Evolutionary conservation across 1,284 basidiomycete species (phyloP).

Genomic region (Fistulinella cinereoalba): DNA sequence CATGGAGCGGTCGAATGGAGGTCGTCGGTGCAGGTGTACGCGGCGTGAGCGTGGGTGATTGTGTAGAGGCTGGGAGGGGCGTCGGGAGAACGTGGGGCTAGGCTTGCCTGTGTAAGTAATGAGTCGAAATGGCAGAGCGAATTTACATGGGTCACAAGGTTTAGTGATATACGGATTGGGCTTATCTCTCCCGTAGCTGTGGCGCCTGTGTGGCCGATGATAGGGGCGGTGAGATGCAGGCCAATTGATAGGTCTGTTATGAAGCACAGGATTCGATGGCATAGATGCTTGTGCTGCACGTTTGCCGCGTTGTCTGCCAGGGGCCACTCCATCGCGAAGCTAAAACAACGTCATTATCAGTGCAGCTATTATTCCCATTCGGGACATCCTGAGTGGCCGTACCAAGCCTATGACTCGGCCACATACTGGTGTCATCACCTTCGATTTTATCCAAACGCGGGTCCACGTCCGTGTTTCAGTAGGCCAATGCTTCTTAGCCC

Average conservation of each 20-base stretch:
- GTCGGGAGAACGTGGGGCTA: constrained; percentile 46
- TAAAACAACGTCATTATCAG: constrained; percentile 20
- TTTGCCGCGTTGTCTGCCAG: constrained; percentile 28
- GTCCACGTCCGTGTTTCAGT: neutral
- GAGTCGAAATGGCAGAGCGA: constrained; percentile 1
- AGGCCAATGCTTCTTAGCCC: neutral
- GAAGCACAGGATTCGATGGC: constrained; percentile 20
- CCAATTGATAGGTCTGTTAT: constrained; percentile 7
- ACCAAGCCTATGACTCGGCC: constrained; percentile 2
- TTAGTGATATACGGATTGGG: constrained; percentile 10
- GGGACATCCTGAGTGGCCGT: neutral
- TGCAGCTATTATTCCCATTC: constrained; percentile 2
- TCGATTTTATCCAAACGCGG: neutral
- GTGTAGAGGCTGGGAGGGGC: constrained; percentile 69
- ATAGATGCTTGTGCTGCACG: constrained; percentile 17
- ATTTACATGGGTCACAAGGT: constrained; percentile 15
- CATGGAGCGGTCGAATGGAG: constrained; percentile 62
- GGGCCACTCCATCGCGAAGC: constrained; percentile 16
- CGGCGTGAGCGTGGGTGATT: constrained; percentile 90
- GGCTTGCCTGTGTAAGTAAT: constrained; percentile 20
- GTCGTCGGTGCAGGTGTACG: constrained; percentile 85
- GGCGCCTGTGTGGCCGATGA: constrained; percentile 11
- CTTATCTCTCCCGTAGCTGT: constrained; percentile 6
- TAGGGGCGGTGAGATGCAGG: constrained; percentile 8
- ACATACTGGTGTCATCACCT: neutral